Conservation (phyloP, 768 basidiomycete genomes). For the Phylloporus arenicola region DNA sequence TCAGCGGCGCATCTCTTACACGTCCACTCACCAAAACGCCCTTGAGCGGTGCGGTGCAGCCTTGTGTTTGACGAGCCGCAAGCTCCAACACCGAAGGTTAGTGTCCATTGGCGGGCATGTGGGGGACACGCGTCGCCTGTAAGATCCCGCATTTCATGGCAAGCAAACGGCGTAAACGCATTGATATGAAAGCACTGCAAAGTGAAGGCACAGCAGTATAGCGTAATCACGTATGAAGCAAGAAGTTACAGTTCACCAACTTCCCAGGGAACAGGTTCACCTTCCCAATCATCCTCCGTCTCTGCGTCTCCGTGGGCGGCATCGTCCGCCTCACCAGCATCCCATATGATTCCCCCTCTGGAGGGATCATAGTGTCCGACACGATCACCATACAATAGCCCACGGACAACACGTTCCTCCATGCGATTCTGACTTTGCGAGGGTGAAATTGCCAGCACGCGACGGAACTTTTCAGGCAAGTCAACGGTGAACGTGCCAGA, state of each 20-base stretch:
- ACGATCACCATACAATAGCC: conserved; percentile 55
- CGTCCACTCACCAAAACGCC: conserved; percentile 12
- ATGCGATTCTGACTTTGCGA: conserved; percentile 36
- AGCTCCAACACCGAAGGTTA: not conserved
- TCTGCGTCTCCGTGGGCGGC: conserved; percentile 39
- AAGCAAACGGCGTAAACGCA: conserved; percentile 21
- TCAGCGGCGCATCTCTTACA: conserved; percentile 11
- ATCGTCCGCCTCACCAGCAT: conserved; percentile 57
- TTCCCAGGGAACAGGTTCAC: conserved; percentile 80
- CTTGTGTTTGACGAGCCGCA: conserved; percentile 3
- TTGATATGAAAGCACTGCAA: conserved; percentile 32
- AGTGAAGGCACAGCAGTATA: conserved; percentile 20
- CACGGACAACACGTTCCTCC: conserved; percentile 52
- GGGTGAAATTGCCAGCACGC: conserved; percentile 58
- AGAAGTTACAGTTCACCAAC: conserved; percentile 58
- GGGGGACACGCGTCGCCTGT: conserved; percentile 18
- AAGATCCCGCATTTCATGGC: conserved; percentile 21
- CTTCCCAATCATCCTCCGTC: conserved; percentile 67
- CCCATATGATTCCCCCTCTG: conserved; percentile 73
- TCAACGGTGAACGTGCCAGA: conserved; percentile 44
- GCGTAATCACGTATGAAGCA: conserved; percentile 27
- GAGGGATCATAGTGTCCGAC: conserved; percentile 52
- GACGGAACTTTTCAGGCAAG: conserved; percentile 61
- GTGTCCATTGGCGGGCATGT: conserved; percentile 18
- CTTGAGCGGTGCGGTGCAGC: conserved; percentile 11